Conservation (phyloP, 2,329 filamentous ascomycete species). For the Nothopassalora personata region DNA sequence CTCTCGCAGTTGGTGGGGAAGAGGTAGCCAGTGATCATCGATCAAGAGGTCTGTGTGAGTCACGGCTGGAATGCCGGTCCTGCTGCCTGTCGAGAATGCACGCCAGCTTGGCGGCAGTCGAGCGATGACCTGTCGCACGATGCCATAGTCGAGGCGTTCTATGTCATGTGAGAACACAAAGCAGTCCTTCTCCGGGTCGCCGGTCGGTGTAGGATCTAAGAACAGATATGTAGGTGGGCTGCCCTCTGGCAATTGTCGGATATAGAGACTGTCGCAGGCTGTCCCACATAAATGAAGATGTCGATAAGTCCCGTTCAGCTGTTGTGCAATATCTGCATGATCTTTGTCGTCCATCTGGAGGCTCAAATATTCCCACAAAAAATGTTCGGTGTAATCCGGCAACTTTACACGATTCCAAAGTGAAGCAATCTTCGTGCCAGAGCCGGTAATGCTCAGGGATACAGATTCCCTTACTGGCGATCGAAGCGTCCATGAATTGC, state of each 20-base stretch:
- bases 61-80: slow-evolving; percentile 12
- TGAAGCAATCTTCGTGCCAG: slow-evolving; percentile 25
- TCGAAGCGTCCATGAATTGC: slow-evolving; percentile 40
- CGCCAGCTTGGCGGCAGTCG: slow-evolving; percentile 44
- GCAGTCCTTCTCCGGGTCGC: slow-evolving; percentile 43
- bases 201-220: slow-evolving; percentile 50
- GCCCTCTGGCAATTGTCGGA: slow-evolving; percentile 25
- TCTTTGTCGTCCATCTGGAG: slow-evolving; percentile 33
- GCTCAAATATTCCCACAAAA: slow-evolving; percentile 41
- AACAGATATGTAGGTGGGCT: slow-evolving; percentile 49
- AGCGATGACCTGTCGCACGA: slow-evolving; percentile 44
- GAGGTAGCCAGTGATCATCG: slow-evolving; percentile 6
- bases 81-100: slow-evolving; percentile 25
- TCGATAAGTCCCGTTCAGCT: slow-evolving; percentile 47
- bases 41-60: slow-evolving; percentile 5
- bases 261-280: slow-evolving; percentile 51
- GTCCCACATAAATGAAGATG: slow-evolving; percentile 54
- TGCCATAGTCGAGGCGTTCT: slow-evolving; percentile 42
- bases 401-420: slow-evolving; percentile 37
- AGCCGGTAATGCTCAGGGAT: slow-evolving; percentile 22
- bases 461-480: slow-evolving; percentile 28
- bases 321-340: slow-evolving; percentile 12
- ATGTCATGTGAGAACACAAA: slow-evolving; percentile 55
- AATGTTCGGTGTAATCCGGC: slow-evolving; percentile 36
- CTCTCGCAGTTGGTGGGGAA: not conserved